Evolutionary conservation across 495 filamentous ascomycete species (phyloP).

Genomic region (Apiosordaria backusii): DNA sequence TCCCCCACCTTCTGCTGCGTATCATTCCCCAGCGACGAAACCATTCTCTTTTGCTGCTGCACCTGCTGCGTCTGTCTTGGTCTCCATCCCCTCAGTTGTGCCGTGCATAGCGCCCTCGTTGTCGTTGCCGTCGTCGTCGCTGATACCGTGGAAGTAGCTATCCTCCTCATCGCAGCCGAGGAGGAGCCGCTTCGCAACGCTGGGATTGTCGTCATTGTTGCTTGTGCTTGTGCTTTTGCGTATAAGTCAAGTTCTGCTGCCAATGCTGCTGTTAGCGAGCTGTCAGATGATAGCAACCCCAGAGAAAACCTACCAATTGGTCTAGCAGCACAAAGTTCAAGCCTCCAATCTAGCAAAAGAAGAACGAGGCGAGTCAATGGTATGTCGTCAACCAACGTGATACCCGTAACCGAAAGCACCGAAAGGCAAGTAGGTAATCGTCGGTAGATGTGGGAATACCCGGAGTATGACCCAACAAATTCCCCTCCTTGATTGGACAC

Average conservation of each 20-base stretch:
- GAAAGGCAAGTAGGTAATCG: too few relatives aligned
- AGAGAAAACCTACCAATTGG: too few relatives aligned
- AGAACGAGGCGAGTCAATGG: too few relatives aligned
- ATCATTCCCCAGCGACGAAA: conserved; percentile 51
- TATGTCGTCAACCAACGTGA: too few relatives aligned
- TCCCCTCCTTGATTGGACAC: too few relatives aligned
- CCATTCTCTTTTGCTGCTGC: conserved; percentile 30
- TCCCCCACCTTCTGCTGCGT: conserved; percentile 59
- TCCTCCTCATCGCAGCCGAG: not conserved
- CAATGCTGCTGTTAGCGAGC: not conserved
- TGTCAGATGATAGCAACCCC: not conserved
- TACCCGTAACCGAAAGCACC: too few relatives aligned
- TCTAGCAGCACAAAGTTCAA: too few relatives aligned
- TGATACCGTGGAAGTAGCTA: not conserved
- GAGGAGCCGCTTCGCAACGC: conserved; percentile 17
- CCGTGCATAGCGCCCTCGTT: not conserved
- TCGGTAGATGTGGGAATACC: too few relatives aligned
- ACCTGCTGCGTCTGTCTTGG: conserved; percentile 10
- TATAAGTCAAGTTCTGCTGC: not conserved
- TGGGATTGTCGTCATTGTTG: conserved; percentile 26
- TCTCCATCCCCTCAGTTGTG: not conserved
- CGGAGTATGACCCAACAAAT: too few relatives aligned
- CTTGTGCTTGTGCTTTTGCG: not conserved
- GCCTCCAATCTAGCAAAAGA: too few relatives aligned
- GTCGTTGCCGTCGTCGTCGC: not conserved